Evolutionary conservation across 805 yeast genomes (phyloP), one percentile per base, ranked within the genome.

Genomic region (Millerago galiae): DNA sequence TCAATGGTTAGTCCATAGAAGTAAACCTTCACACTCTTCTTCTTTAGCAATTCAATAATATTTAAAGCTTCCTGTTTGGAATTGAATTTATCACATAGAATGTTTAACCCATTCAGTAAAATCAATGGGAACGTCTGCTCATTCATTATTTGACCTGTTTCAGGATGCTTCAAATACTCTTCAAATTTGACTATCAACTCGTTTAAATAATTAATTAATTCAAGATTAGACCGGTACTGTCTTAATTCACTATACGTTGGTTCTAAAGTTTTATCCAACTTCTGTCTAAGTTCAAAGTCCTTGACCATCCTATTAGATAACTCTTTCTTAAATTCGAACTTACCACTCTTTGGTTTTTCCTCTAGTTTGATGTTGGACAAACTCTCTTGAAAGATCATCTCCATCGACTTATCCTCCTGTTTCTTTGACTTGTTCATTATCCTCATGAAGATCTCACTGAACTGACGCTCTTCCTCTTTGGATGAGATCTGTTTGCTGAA

Each of bases 1-100:
- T 58, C 66, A 11, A 61, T 62, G 3, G 68, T 61, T 39, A 71
- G 65, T 2, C 70, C 59, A 16, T 57, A 54, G 30, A 64, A 53
- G 43, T 61, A 70, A 9, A 62, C 59, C 38, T 60, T 70, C 13
- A 34, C 13, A 15, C 17, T 21, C 21, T 34, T 15, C 5, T 12
- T 17, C 13, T 32, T 32, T 9, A 32, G 15, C 4, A 28, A 8
- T 3, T 28, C 8, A 15, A 28, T 28, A 7, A 28, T 7, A 8
- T 28, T 28, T 5, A 28, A n/a, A 6, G 31, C n/a, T 12, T 28
- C 31, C 14, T 28, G 31, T 7, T 28, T 10, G 7, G 31, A 28
- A 8, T 28, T 10, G 31, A 28, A 28, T 12, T 28, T n/a, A n/a
- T 28, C n/a, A n/a, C 31, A 13, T 7, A 28, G 15, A 12, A 28